Base-by-base conservation (phyloP, 345 rosid genomes). In the Diplotaxis tenuifolia region DNA sequence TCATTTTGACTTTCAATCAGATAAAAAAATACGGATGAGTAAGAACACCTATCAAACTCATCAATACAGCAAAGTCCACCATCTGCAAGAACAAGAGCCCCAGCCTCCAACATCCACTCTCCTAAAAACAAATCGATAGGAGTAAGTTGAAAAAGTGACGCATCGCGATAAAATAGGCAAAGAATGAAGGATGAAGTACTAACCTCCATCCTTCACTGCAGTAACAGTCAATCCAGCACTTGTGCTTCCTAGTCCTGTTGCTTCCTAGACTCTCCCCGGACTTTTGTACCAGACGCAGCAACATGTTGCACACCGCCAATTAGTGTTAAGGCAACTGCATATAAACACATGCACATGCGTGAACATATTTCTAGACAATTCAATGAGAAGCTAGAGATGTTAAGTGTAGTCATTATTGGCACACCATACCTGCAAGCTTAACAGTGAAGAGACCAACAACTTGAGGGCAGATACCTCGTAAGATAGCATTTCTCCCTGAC, bases 31-130 rank as follows among this genome's bases (percentile, higher is more conserved):
- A 25, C 1, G 0, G 19, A 45, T 45, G 50, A 45, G n/a, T n/a
- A 42, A 72, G 15, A 60, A 10, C 67, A 78, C 98, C 98, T 92
- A 84, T 89, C 98, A 82, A 94, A 94, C 82, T 94, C 97, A 23
- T 94, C 98, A 57, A 94, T 94, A 80, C 98, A 94, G 76, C 98
- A 94, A 75, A 94, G 89, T 38, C 98, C 98, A 77, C 98, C 97
- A 57, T 94, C 98, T 49, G 98, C 98, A 60, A 94, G 82, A 79
- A 94, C 98, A 78, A 94, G 97, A 64, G 98, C 98, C 20, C 98
- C 98, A 62, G 98, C 98, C 87, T 94, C 98, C 80, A 91, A 74
- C 93, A 91, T 84, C 97, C 98, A 91, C 82, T 91, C 97, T 66
- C 98, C 97, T 94, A 64, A 9, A 58, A 56, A 79, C 38, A 62